These are phyloP conservation scores for Saitoella complicata DNA, from an alignment of 805 yeast genomes.

Conservation along the genomic window DNA sequence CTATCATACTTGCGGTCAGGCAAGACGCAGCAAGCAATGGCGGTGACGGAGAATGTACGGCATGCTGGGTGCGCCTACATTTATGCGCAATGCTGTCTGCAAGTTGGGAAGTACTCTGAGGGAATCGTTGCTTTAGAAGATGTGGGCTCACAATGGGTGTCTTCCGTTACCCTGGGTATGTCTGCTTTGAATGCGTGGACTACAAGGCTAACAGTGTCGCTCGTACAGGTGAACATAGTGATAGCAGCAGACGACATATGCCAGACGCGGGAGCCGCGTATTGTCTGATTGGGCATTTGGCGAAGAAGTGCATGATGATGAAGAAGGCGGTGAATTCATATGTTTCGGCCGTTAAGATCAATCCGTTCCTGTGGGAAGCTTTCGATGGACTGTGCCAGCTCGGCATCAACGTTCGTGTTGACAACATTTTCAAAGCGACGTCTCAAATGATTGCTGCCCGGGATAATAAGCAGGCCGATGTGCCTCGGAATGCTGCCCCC, in stretches of 20 bases:
- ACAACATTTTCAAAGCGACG: conserved; percentile 18
- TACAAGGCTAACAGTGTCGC: background rate
- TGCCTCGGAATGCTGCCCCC: no score
- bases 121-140: conserved; percentile 39
- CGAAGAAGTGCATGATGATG: conserved; percentile 39
- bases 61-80: conserved; percentile 67
- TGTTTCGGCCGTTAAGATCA: conserved; percentile 48
- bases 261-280: conserved; percentile 64
- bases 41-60: conserved; percentile 30
- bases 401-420: conserved; percentile 35
- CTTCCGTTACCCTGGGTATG: background rate
- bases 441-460: conserved; percentile 11
- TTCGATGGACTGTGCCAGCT: conserved; percentile 47
- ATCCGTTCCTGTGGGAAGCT: conserved; percentile 84
- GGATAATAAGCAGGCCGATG: no score
- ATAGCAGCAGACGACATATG: conserved; percentile 12
- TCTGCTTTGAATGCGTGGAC: background rate
- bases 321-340: conserved; percentile 52
- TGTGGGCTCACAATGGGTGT: conserved; percentile 4
- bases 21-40: conserved; percentile 44
- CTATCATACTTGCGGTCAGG: conserved; percentile 43
- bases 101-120: conserved; percentile 37
- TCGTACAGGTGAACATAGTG: conserved; percentile 7
- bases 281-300: conserved; percentile 54
- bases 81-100: conserved; percentile 51